phyloP scores from a whole-genome alignment of 2,329 filamentous ascomycete species.

The Exophiala oligosperma region DNA sequence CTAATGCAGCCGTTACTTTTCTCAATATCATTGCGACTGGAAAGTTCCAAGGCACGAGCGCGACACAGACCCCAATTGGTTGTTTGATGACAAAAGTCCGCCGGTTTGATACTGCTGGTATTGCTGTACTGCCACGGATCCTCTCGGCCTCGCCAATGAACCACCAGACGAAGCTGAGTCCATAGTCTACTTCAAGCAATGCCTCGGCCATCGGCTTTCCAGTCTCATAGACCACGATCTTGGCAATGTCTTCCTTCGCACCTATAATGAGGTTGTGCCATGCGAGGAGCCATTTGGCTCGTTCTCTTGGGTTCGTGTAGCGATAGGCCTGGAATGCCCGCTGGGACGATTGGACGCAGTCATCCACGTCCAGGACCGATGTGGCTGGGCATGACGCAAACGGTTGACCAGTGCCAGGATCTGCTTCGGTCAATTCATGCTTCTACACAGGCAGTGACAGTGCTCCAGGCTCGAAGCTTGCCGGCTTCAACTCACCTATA shows the following conservation, averaged over 20 bases:
- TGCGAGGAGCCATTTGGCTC: slow-evolving; percentile 63
- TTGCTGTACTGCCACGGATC: slow-evolving; percentile 59
- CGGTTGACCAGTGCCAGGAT: slow-evolving; percentile 52
- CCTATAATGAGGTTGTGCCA: slow-evolving; percentile 66
- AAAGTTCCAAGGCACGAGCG: slow-evolving; percentile 72
- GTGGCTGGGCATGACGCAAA: slow-evolving; percentile 56
- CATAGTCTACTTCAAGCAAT: slow-evolving; percentile 58
- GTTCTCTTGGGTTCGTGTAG: slow-evolving; percentile 59
- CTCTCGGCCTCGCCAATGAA: slow-evolving; percentile 63
- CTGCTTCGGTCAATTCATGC: slow-evolving; percentile 29
- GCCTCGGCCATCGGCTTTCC: slow-evolving; percentile 60
- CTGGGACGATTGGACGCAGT: slow-evolving; percentile 60
- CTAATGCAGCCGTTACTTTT: slow-evolving; percentile 66
- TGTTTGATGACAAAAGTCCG: slow-evolving; percentile 72
- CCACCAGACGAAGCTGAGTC: slow-evolving; percentile 56
- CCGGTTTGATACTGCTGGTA: slow-evolving; percentile 60
- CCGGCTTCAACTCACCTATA: not conserved
- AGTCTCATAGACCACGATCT: slow-evolving; percentile 63
- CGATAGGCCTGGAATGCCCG: slow-evolving; percentile 61
- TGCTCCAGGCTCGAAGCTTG: too few relatives aligned
- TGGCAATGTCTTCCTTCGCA: slow-evolving; percentile 62
- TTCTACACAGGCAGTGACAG: too few relatives aligned
- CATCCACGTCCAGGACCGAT: slow-evolving; percentile 60
- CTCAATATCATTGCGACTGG: slow-evolving; percentile 67
- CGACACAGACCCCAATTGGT: slow-evolving; percentile 66